Conservation (phyloP, 352 stramenopile species). For the Globisporangium cederbergense region DNA sequence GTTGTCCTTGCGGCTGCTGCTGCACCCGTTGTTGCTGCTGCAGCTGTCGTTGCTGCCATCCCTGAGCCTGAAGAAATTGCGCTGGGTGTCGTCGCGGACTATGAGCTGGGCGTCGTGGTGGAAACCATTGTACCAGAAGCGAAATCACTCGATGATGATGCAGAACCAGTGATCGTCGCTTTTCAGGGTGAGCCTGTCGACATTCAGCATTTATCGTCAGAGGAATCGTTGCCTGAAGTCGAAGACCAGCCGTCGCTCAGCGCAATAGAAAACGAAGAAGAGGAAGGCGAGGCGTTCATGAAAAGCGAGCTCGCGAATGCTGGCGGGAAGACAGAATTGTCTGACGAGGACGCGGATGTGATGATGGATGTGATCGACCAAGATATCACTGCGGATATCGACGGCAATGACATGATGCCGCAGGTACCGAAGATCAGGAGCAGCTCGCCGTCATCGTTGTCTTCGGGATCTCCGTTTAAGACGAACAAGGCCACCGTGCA, state of each 20-base stretch:
- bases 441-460: constrained; percentile 6
- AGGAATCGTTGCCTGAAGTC: background rate
- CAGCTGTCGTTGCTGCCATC: constrained; percentile 10
- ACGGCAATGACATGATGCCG: constrained; percentile 56
- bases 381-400: constrained; percentile 54
- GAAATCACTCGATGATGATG: background rate
- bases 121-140: constrained; percentile 21
- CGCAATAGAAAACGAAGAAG: background rate
- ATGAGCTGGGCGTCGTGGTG: constrained; percentile 30
- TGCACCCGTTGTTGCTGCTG: background rate
- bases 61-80: constrained; percentile 17
- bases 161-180: constrained; percentile 7
- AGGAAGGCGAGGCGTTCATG: constrained; percentile 8
- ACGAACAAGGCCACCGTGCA: constrained; percentile 38
- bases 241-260: background rate
- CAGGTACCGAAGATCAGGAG: constrained; percentile 32
- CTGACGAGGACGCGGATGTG: constrained; percentile 14
- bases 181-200: background rate
- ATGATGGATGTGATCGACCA: constrained; percentile 35
- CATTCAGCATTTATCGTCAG: background rate
- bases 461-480: constrained; percentile 23
- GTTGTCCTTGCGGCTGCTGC: background rate
- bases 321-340: constrained; percentile 1
- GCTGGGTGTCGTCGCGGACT: constrained; percentile 33
- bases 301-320: constrained; percentile 12